Conservation (phyloP, 495 filamentous ascomycete species). For the Aspergillus bridgeri region DNA sequence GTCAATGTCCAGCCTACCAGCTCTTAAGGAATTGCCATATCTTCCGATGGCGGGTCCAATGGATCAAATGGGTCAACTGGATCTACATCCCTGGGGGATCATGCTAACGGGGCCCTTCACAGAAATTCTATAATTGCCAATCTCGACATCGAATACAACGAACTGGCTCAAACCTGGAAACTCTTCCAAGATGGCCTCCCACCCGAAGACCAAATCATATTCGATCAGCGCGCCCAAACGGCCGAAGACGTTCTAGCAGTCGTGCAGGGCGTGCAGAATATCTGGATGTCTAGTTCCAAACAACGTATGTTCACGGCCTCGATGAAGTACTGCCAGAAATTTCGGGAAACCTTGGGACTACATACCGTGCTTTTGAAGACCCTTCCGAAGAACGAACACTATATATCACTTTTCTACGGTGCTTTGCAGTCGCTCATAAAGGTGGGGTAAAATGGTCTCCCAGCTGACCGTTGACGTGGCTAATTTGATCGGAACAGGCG, state of each 20-base stretch:
- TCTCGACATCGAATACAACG: constrained; percentile 46
- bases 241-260: constrained; percentile 31
- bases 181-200: constrained; percentile 36
- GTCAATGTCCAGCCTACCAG: not conserved
- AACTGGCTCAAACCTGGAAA: constrained; percentile 43
- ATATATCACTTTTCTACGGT: constrained; percentile 44
- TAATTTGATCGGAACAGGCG: constrained; percentile 28
- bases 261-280: constrained; percentile 28
- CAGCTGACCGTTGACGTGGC: not conserved
- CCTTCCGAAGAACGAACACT: constrained; percentile 36
- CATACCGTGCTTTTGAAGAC: constrained; percentile 34
- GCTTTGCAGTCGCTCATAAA: constrained; percentile 46
- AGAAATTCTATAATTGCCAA: constrained; percentile 35
- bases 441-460: constrained; percentile 23
- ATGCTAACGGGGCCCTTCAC: not conserved
- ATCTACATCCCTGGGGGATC: not conserved
- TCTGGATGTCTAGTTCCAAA: constrained; percentile 31
- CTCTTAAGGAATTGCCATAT: not conserved
- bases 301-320: constrained; percentile 29
- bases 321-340: constrained; percentile 32
- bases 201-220: constrained; percentile 30
- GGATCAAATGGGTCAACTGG: too few species aligned
- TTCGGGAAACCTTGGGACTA: constrained; percentile 35
- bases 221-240: constrained; percentile 33
- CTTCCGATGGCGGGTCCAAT: not conserved